Conservation (phyloP, 352 stramenopile species). For the Globisporangium cystogenes region DNA sequence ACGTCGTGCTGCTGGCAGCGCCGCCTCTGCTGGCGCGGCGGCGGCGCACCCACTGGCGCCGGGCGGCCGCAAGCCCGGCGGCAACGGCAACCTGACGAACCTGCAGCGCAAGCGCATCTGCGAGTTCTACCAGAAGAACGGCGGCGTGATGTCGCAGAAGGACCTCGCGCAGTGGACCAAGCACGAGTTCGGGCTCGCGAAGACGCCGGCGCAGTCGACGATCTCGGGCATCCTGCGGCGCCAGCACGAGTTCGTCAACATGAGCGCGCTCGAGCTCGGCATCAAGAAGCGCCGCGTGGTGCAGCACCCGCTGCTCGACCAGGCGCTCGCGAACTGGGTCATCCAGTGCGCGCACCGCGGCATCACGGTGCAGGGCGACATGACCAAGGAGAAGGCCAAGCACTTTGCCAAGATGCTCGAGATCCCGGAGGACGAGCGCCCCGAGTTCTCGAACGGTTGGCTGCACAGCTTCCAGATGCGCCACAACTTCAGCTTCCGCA, state of each 20-base stretch:
- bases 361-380: constrained; percentile 74
- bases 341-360: constrained; percentile 77
- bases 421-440: constrained; percentile 70
- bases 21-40: background rate
- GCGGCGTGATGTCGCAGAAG: constrained; percentile 82
- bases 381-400: constrained; percentile 85
- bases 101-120: constrained; percentile 82
- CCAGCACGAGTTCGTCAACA: constrained; percentile 84
- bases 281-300: constrained; percentile 84
- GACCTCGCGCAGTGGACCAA: constrained; percentile 84
- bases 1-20: background rate
- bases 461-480: constrained; percentile 74
- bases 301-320: constrained; percentile 74
- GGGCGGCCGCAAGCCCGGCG: constrained; percentile 6
- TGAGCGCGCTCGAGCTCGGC: constrained; percentile 69
- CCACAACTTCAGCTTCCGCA: constrained; percentile 83
- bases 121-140: constrained; percentile 78
- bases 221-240: constrained; percentile 78
- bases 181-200: constrained; percentile 80
- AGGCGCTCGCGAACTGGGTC: constrained; percentile 81
- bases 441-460: constrained; percentile 80
- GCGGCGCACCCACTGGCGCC: background rate
- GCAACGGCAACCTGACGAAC: constrained; percentile 80
- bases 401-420: constrained; percentile 79
- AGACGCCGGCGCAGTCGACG: constrained; percentile 77